A percentile compares a stretch with the other conserved stretches of the same genome.
These are phyloP conservation scores for Cystobasidium slooffiae DNA, from an alignment of 1,284 basidiomycete species.

Conservation along the genomic window DNA sequence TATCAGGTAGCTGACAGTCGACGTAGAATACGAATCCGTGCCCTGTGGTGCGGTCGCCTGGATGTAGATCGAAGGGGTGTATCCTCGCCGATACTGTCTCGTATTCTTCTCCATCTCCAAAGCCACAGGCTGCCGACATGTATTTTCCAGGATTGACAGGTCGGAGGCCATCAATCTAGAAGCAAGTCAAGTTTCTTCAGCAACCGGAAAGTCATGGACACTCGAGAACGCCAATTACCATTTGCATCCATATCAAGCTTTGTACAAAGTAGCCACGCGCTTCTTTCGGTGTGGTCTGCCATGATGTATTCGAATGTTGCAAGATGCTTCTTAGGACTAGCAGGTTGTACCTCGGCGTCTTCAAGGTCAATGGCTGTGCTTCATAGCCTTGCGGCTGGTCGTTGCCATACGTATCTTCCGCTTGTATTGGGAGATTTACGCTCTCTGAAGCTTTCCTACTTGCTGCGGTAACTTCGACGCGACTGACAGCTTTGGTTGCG, in stretches of 20 bases:
- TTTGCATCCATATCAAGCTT: slow-evolving; percentile 35
- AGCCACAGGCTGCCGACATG: slow-evolving; percentile 18
- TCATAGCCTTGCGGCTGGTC: neutral
- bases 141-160: slow-evolving; percentile 31
- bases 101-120: neutral
- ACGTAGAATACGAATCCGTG: slow-evolving; percentile 38
- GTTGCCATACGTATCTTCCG: neutral
- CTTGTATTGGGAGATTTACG: neutral
- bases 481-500: slow-evolving; percentile 1
- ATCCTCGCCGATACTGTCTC: neutral
- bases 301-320: slow-evolving; percentile 32
- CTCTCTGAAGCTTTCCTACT: neutral
- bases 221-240: neutral
- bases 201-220: neutral
- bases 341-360: slow-evolving; percentile 25
- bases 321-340: slow-evolving; percentile 24
- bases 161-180: slow-evolving; percentile 25
- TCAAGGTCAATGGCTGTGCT: slow-evolving; percentile 9
- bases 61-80: slow-evolving; percentile 20
- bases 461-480: neutral
- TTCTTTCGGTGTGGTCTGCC: slow-evolving; percentile 21
- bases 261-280: slow-evolving; percentile 23
- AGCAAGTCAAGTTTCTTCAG: neutral
- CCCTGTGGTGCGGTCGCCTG: slow-evolving; percentile 23
- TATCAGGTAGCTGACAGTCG: slow-evolving; percentile 15